These are phyloP conservation scores for Dactylonectria estremocensis DNA, from an alignment of 2,329 filamentous ascomycete genomes.

Conservation along the genomic window DNA sequence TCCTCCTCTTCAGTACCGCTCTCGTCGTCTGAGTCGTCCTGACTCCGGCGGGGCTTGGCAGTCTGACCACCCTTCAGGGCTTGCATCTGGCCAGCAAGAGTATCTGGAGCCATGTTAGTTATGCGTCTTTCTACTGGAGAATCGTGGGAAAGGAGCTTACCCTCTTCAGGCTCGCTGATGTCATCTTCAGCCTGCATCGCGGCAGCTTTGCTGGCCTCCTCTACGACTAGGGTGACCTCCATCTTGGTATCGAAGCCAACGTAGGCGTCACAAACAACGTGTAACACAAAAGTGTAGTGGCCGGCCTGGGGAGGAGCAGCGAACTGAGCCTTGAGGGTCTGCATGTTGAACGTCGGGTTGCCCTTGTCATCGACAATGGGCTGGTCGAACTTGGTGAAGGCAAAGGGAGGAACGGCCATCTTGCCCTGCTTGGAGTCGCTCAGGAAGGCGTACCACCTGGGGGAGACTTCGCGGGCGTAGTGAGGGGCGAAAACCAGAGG, in stretches of 20 bases:
- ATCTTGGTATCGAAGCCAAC: constrained; percentile 93
- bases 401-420: constrained; percentile 96
- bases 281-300: constrained; percentile 94
- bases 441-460: constrained; percentile 94
- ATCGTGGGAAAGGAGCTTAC: constrained; percentile 66
- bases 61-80: constrained; percentile 82
- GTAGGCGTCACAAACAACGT: constrained; percentile 95
- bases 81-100: constrained; percentile 91
- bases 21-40: constrained; percentile 81
- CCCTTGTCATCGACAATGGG: constrained; percentile 85
- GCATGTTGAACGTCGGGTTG: constrained; percentile 93
- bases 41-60: constrained; percentile 70
- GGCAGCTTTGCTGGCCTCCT: constrained; percentile 88
- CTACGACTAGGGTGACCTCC: constrained; percentile 90
- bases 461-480: constrained; percentile 89
- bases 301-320: constrained; percentile 93
- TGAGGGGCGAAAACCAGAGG: constrained; percentile 93
- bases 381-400: constrained; percentile 94
- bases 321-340: constrained; percentile 98
- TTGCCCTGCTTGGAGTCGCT: constrained; percentile 95
- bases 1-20: constrained; percentile 83
- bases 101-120: constrained; percentile 71
- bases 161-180: constrained; percentile 98
- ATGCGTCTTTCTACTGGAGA: background rate
- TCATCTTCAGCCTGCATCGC: constrained; percentile 90